Conservation (phyloP, 106 monocot species). For the Vanilla planifolia region DNA sequence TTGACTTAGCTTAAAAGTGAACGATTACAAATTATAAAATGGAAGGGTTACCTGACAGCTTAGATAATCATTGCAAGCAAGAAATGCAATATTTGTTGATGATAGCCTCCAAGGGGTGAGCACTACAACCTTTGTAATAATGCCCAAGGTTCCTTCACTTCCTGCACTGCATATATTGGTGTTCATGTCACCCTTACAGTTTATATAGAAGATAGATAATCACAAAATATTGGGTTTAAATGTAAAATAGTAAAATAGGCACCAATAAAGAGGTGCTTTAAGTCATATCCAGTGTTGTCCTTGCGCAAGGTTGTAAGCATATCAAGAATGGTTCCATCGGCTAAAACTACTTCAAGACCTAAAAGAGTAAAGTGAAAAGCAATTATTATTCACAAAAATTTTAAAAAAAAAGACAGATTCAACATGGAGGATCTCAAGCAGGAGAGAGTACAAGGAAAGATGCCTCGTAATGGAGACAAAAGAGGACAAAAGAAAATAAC, state of each 20-base stretch:
- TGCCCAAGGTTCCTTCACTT: conserved; percentile 95
- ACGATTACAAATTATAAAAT: not conserved
- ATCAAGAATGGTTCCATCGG: conserved; percentile 85
- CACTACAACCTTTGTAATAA: conserved; percentile 85
- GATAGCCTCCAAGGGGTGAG: conserved; percentile 71
- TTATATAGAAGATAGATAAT: not conserved
- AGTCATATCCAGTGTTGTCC: conserved; percentile 97
- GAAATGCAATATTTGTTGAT: conserved; percentile 82
- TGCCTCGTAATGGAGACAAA: not conserved
- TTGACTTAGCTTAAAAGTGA: too few relatives aligned
- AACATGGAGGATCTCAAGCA: too few relatives aligned
- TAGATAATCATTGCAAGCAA: conserved; percentile 80
- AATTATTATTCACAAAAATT: not conserved
- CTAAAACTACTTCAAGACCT: conserved; percentile 95
- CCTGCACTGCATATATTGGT: conserved; percentile 33
- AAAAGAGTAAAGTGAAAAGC: conserved; percentile 13
- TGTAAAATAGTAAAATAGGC: not conserved
- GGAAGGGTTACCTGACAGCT: conserved; percentile 71
- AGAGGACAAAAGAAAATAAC: not conserved
- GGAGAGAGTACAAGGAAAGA: not conserved
- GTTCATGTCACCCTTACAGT: conserved; percentile 2
- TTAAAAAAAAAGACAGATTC: too few relatives aligned
- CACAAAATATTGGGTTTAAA: not conserved
- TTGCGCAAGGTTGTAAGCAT: conserved; percentile 90
- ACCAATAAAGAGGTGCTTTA: conserved; percentile 98